phyloP scores from a whole-genome alignment of 2,329 filamentous ascomycete genomes.

The Sporothrix humicola region DNA sequence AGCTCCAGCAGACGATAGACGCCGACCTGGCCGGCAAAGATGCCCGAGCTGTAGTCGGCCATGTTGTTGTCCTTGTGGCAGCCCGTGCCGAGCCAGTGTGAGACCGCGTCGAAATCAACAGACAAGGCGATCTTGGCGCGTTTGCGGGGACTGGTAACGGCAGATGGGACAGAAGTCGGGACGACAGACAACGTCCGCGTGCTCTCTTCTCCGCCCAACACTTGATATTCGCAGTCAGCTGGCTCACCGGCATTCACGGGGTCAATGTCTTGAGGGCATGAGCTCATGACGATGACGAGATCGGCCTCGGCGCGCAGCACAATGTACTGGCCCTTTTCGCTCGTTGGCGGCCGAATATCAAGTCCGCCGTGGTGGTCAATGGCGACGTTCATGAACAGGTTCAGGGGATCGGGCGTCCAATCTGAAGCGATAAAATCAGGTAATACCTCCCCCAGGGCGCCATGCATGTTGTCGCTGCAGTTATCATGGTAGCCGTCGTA shows the following conservation, averaged over 20 bases:
- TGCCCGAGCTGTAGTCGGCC: slow-evolving; percentile 55
- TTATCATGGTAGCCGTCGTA: slow-evolving; percentile 49
- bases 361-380: slow-evolving; percentile 46
- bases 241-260: slow-evolving; percentile 48
- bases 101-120: slow-evolving; percentile 60
- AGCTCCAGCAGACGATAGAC: slow-evolving; percentile 69
- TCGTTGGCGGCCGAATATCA: slow-evolving; percentile 45
- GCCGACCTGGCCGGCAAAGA: slow-evolving; percentile 57
- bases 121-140: slow-evolving; percentile 42
- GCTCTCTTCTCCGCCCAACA: background rate
- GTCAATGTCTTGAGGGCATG: slow-evolving; percentile 51
- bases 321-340: slow-evolving; percentile 46
- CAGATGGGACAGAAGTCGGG: background rate
- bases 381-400: slow-evolving; percentile 53
- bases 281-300: slow-evolving; percentile 49
- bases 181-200: too few relatives aligned
- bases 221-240: slow-evolving; percentile 44
- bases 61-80: slow-evolving; percentile 55
- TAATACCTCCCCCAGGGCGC: slow-evolving; percentile 42
- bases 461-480: slow-evolving; percentile 49
- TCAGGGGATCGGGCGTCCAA: slow-evolving; percentile 50
- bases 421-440: slow-evolving; percentile 42
- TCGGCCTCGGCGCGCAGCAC: slow-evolving; percentile 46
- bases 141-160: background rate
- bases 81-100: slow-evolving; percentile 60